These are phyloP conservation scores for Eremothecium coryli DNA, from an alignment of 1,139 yeast species.

Conservation along the genomic window DNA sequence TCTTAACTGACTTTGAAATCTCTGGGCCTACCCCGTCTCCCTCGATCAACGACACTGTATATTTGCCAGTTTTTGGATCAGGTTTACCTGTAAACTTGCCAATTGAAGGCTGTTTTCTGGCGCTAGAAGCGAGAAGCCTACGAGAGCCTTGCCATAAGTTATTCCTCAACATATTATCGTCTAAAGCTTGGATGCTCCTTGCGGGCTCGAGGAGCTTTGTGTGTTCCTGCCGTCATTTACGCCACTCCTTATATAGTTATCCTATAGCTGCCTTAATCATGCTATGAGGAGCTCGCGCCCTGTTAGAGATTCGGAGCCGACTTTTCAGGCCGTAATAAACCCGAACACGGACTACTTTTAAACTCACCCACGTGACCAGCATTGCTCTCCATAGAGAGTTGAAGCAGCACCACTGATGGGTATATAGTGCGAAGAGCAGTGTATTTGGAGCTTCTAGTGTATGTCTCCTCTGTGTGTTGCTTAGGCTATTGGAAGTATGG, in stretches of 20 bases:
- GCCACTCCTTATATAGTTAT: neutral
- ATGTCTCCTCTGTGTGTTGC: no score
- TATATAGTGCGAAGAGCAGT: no score
- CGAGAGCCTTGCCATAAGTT: slow-evolving; percentile 18
- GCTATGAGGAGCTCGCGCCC: no score
- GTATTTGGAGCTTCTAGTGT: no score
- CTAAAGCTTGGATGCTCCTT: slow-evolving; percentile 1
- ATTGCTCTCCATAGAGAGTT: no score
- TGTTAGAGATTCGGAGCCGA: slow-evolving; percentile 12
- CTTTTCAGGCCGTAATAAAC: neutral
- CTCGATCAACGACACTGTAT: slow-evolving; percentile 89
- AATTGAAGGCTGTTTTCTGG: slow-evolving; percentile 22
- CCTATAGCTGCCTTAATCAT: neutral
- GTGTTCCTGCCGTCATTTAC: slow-evolving; percentile 1
- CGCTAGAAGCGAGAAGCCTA: slow-evolving; percentile 17
- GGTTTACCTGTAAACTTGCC: slow-evolving; percentile 29
- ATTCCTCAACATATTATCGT: slow-evolving; percentile 21
- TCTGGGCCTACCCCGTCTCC: slow-evolving; percentile 99
- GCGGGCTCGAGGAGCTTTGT: neutral
- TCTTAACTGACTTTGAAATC: slow-evolving; percentile 86
- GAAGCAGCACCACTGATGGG: no score
- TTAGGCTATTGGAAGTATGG: no score
- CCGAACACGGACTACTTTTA: slow-evolving; percentile 5
- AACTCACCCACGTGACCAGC: no score
- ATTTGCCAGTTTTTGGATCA: slow-evolving; percentile 50